Evolutionary conservation across 768 basidiomycete genomes (phyloP).

Genomic region (Amanita fuliginea): DNA sequence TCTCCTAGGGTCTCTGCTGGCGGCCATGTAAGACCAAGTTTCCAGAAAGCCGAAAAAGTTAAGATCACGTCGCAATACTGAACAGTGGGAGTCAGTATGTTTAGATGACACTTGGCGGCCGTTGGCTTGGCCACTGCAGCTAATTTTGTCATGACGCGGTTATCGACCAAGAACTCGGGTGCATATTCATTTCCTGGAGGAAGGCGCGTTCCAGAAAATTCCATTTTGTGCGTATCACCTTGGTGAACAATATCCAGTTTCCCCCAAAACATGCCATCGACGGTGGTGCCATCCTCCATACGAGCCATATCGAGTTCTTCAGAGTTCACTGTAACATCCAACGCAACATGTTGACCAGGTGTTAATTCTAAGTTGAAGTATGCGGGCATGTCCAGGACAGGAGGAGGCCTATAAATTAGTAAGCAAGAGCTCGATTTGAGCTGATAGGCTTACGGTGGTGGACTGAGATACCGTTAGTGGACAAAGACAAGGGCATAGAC

Average conservation of each 20-base stretch:
- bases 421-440: neutral
- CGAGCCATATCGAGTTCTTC: slow-evolving; percentile 86
- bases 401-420: slow-evolving; percentile 34
- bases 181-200: slow-evolving; percentile 49
- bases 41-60: slow-evolving; percentile 65
- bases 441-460: slow-evolving; percentile 32
- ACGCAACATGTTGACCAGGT: slow-evolving; percentile 69
- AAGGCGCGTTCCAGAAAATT: slow-evolving; percentile 73
- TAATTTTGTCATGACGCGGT: slow-evolving; percentile 66
- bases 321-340: slow-evolving; percentile 71
- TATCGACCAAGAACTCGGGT: slow-evolving; percentile 65
- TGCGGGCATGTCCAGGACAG: slow-evolving; percentile 80
- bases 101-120: slow-evolving; percentile 67
- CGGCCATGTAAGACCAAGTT: slow-evolving; percentile 67
- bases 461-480: slow-evolving; percentile 18
- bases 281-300: slow-evolving; percentile 81
- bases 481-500: slow-evolving; percentile 13
- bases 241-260: slow-evolving; percentile 76
- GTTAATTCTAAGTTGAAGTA: slow-evolving; percentile 73
- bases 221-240: slow-evolving; percentile 69
- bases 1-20: slow-evolving; percentile 57
- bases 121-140: slow-evolving; percentile 65
- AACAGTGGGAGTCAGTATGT: slow-evolving; percentile 56
- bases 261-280: slow-evolving; percentile 83
- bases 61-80: slow-evolving; percentile 79